Conservation (phyloP, 2,329 filamentous ascomycete species). For the Beauveria scarabaeidicola region DNA sequence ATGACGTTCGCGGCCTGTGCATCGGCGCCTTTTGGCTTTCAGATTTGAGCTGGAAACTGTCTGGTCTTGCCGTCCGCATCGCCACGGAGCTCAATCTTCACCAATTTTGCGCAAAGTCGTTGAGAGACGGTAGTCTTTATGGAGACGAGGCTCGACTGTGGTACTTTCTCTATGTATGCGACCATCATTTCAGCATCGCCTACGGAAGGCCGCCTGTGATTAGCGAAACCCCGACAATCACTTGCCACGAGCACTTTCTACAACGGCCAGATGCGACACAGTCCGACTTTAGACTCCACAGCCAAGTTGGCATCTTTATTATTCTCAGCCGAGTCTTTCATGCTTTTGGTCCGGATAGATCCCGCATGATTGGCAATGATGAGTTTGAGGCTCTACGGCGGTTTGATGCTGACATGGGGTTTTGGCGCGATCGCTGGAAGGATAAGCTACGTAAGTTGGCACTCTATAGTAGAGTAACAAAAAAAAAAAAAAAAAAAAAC, state of each 20-base stretch:
- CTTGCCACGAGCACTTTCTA: slow-evolving; percentile 48
- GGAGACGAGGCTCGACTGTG: slow-evolving; percentile 50
- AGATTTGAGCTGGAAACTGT: slow-evolving; percentile 48
- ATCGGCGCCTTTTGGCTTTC: slow-evolving; percentile 58
- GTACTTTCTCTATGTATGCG: slow-evolving; percentile 57
- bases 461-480: neutral
- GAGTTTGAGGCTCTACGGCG: slow-evolving; percentile 25
- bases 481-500: no score
- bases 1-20: slow-evolving; percentile 52
- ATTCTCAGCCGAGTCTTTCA: slow-evolving; percentile 51
- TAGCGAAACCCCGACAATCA: slow-evolving; percentile 46
- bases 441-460: slow-evolving; percentile 21
- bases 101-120: slow-evolving; percentile 41
- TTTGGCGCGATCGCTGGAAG: slow-evolving; percentile 30
- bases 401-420: slow-evolving; percentile 24
- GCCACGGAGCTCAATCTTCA: slow-evolving; percentile 50
- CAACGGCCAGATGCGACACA: slow-evolving; percentile 40
- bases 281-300: slow-evolving; percentile 46
- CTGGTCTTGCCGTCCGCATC: slow-evolving; percentile 48
- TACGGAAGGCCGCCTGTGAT: slow-evolving; percentile 52
- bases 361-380: slow-evolving; percentile 26
- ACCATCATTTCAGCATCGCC: slow-evolving; percentile 57
- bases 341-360: slow-evolving; percentile 48
- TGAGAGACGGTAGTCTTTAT: slow-evolving; percentile 34
- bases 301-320: slow-evolving; percentile 51